Base-by-base conservation (phyloP, 345 rosid species). In the Turnera subulata region DNA sequence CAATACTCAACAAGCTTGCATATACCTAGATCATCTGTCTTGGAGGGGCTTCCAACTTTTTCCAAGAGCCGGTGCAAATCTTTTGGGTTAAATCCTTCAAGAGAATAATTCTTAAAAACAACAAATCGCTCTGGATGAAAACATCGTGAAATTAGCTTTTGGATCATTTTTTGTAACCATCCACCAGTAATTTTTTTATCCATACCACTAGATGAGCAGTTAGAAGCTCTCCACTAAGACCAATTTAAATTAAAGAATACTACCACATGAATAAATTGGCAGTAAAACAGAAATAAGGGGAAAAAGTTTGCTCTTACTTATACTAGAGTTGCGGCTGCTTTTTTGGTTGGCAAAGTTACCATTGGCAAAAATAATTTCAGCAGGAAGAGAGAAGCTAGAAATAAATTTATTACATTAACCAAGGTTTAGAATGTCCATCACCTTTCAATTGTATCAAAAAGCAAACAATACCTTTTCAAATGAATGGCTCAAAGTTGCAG, bases 301-400 rank as follows among this genome's bases (percentile, higher is more conserved):
- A 13, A 42, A 35, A 19, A 37, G 23, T 62, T 22, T 16, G 46
- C 32, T 47, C 68, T 75, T 75, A 89, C 97, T 97, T 79, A 93
- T 93, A 74, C 97, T 93, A 32, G 99, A 93, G 79, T 93, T 93
- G 38, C 97, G 95, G 80, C 99, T 93, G 77, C 97, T 89, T 78
- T 87, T 89, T 21, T 97, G 97, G 80, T 93, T 89, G 9, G 97
- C 94, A 68, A 93, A 58, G 97, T 89, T 58, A 93, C 96, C 5
- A 74, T 71, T 24, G 99, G 97, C 73, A 89, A 93, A 69, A 85
- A 85, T 75, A 93, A 64, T 76, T 89, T 89, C 57, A 87, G 80
- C 97, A 89, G 85, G 80, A 79, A 53, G 45, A 58, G 52, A 45
- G 48, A 66, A 66, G 23, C 20, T 61, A 53, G 50, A 2, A 53